Evolutionary conservation across 371 early-diverging fungal species (phyloP), one percentile per base, ranked within the genome.

Genomic region (Mortierella sp.): DNA sequence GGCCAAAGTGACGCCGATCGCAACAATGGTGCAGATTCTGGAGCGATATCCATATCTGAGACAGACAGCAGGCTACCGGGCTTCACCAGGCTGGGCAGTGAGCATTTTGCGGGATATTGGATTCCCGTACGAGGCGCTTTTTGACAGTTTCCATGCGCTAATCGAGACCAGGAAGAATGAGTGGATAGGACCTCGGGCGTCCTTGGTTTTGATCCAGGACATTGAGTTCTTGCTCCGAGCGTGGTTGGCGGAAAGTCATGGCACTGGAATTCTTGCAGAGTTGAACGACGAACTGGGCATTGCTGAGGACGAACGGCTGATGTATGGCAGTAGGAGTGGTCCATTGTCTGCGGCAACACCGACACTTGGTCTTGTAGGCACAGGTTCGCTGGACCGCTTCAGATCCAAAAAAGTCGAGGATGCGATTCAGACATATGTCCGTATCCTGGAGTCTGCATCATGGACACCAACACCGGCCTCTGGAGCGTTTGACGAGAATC

Each of bases 1-100:
- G 25, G 86, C 85, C 24, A 80, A 80, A 58, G 83, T 86, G 0
- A 64, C 66, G 1, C 77, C 77, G 3, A 68, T 76, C 40, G 49
- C 61, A 19, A 65, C 54, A 7, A 60, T 76, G 69, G 77, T 76
- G 8, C 77, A 76, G 37, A 62, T 64, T 16, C 54, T 76, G 43
- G 77, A 76, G 43, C 60, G 77, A 5, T 69, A 68, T 44, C 77
- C 77, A 8, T 69, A 76, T 43, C 28, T 76, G 54, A 56, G 60
- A 53, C 65, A 68, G 27, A 67, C 64, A 21, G 64, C 66, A 12
- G 27, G 34, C 29, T 64, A 61, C 52, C 45, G 29, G 21, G 57
- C 45, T 13, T 60, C 70, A 7, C 57, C 66, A 16, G 77, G 77
- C 0, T 76, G 77, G 77, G 77, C 77, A 10, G 77, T 76, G 7